phyloP scores from a whole-genome alignment of 139 green algal genomes.

The Chlamydomonas incerta region DNA sequence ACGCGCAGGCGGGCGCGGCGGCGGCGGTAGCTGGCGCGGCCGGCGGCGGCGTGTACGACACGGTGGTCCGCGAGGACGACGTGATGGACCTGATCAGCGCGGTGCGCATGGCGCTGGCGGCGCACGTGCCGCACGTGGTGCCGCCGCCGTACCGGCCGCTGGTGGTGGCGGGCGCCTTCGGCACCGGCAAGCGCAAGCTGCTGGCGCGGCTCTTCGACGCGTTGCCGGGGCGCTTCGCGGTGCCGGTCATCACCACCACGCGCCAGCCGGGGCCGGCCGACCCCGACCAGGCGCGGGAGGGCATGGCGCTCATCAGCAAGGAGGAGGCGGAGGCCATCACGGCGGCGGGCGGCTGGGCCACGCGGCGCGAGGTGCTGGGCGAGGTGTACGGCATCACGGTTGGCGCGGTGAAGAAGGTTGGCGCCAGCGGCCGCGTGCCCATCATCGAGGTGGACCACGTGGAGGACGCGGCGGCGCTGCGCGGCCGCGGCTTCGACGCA shows the following conservation, averaged over 20 bases:
- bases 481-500: conserved; percentile 58
- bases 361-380: conserved; percentile 53
- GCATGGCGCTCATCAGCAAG: conserved; percentile 51
- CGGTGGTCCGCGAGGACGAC: conserved; percentile 39
- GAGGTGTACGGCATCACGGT: conserved; percentile 70
- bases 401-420: conserved; percentile 52
- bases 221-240: conserved; percentile 57
- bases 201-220: conserved; percentile 65
- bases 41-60: conserved; percentile 36
- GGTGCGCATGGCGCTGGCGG: conserved; percentile 51
- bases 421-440: conserved; percentile 57
- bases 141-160: conserved; percentile 62
- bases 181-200: conserved; percentile 69
- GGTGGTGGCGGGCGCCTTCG: conserved; percentile 75
- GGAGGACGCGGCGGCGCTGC: conserved; percentile 57
- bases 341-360: conserved; percentile 44
- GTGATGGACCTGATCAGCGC: conserved; percentile 40
- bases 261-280: not conserved
- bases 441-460: conserved; percentile 76
- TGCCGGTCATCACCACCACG: conserved; percentile 59
- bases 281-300: conserved; percentile 28
- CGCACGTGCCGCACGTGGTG: conserved; percentile 58
- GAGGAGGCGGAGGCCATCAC: conserved; percentile 52
- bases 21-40: no score
- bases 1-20: not conserved